Evolutionary conservation across 441 rosid genomes (phyloP).

Genomic region (Viola pubescens): DNA sequence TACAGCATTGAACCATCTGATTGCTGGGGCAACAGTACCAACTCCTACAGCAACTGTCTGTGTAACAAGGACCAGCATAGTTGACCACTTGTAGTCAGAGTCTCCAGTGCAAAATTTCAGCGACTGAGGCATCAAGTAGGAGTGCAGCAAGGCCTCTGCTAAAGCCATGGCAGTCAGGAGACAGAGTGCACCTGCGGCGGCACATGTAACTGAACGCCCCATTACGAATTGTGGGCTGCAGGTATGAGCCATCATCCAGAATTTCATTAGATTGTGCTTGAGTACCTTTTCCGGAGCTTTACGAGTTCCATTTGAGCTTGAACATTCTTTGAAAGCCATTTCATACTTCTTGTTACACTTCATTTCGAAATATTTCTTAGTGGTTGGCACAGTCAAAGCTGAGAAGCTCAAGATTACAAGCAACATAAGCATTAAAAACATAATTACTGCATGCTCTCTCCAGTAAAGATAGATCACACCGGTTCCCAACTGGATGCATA

Average conservation of each 20-base stretch:
- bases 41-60: constrained; percentile 56
- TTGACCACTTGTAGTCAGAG: constrained; percentile 83
- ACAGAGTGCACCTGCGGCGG: constrained; percentile 51
- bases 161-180: constrained; percentile 26
- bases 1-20: constrained; percentile 67
- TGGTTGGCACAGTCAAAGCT: constrained; percentile 44
- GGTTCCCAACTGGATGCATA: constrained; percentile 69
- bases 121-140: constrained; percentile 45
- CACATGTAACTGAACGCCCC: constrained; percentile 51
- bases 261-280: constrained; percentile 47
- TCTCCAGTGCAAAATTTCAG: constrained; percentile 60
- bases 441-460: constrained; percentile 52
- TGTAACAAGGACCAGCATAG: constrained; percentile 37
- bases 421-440: constrained; percentile 55
- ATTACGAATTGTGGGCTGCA: constrained; percentile 78
- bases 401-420: constrained; percentile 51
- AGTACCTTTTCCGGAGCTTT: constrained; percentile 24
- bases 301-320: constrained; percentile 16
- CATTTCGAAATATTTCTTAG: constrained; percentile 44
- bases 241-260: constrained; percentile 91
- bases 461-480: constrained; percentile 62
- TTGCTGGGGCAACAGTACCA: constrained; percentile 67
- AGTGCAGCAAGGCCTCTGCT: constrained; percentile 29
- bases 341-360: constrained; percentile 54
- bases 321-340: constrained; percentile 40